These are phyloP conservation scores for Orbilia ellipsospora DNA, from an alignment of 2,329 filamentous ascomycete species.

Conservation along the genomic window DNA sequence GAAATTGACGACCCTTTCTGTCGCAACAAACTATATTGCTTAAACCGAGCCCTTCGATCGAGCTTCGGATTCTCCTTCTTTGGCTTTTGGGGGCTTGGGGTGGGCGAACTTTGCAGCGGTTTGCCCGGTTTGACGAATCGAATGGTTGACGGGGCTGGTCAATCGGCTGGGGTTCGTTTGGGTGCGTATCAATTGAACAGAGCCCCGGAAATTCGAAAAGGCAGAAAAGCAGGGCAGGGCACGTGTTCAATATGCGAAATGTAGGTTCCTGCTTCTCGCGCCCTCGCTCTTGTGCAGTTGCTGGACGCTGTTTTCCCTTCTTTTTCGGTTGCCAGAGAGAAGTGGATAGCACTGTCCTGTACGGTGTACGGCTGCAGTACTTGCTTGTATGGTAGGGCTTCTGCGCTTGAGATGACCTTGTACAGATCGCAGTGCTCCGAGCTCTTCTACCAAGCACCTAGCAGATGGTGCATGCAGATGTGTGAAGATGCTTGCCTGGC, in stretches of 20 bases:
- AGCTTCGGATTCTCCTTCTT: conserved; percentile 14
- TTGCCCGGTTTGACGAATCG: background rate
- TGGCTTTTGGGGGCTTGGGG: background rate
- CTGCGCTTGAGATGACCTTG: conserved; percentile 21
- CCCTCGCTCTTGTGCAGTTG: conserved; percentile 10
- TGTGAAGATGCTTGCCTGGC: conserved; percentile 11
- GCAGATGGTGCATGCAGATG: conserved; percentile 34
- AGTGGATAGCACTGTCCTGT: background rate
- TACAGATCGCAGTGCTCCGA: conserved; percentile 52
- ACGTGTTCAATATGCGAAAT: conserved; percentile 52
- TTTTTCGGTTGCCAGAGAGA: conserved; percentile 19
- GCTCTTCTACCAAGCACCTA: conserved; percentile 40
- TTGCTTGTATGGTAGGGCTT: conserved; percentile 31
- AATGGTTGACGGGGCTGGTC: background rate
- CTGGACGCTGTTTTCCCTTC: conserved; percentile 4
- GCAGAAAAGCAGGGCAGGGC: conserved; percentile 28
- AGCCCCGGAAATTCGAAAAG: conserved; percentile 10
- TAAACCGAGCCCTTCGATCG: conserved; percentile 13
- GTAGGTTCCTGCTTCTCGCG: conserved; percentile 52
- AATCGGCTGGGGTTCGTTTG: conserved; percentile 4
- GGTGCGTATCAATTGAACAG: conserved; percentile 22
- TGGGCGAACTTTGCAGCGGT: background rate
- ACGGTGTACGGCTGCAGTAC: background rate
- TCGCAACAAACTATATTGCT: conserved; percentile 4
- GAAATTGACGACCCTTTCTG: conserved; percentile 10